Evolutionary conservation across 208 protist species (phyloP).

Genomic region (Trypanosoma avium): DNA sequence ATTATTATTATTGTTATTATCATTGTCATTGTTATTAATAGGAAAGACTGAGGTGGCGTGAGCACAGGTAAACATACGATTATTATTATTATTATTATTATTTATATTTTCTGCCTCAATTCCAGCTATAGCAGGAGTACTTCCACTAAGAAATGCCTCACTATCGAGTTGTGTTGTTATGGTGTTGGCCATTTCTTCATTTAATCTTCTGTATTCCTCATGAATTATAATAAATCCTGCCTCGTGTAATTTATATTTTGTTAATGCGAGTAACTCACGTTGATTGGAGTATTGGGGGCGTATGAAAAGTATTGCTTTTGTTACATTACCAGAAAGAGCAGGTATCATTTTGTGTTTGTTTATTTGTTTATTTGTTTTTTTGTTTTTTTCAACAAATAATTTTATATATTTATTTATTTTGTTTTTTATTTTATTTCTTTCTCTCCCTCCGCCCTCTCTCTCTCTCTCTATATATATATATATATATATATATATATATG

Average conservation of each 20-base stretch:
- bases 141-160: conserved; percentile 30
- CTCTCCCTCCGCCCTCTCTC: not conserved
- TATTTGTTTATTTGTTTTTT: not conserved
- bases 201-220: conserved; percentile 77
- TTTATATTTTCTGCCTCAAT: not conserved
- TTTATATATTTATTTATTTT: conserved; percentile 13
- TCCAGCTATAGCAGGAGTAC: not conserved
- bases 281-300: conserved; percentile 54
- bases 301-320: conserved; percentile 66
- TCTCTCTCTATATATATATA: too few relatives aligned
- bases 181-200: conserved; percentile 69
- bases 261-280: conserved; percentile 64
- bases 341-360: conserved; percentile 18
- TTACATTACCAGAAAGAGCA: conserved; percentile 61
- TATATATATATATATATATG: too few relatives aligned
- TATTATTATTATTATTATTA: not conserved
- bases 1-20: too few relatives aligned
- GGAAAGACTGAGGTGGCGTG: conserved; percentile 26
- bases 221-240: conserved; percentile 83
- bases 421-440: conserved; percentile 6
- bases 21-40: too few relatives aligned
- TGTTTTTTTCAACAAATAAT: conserved; percentile 22
- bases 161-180: conserved; percentile 54
- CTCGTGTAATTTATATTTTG: conserved; percentile 80
- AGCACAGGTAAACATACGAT: conserved; percentile 11